Evolutionary conservation across 2,329 filamentous ascomycete species (phyloP).

Genomic region (Ceratocystis lukuohia): DNA sequence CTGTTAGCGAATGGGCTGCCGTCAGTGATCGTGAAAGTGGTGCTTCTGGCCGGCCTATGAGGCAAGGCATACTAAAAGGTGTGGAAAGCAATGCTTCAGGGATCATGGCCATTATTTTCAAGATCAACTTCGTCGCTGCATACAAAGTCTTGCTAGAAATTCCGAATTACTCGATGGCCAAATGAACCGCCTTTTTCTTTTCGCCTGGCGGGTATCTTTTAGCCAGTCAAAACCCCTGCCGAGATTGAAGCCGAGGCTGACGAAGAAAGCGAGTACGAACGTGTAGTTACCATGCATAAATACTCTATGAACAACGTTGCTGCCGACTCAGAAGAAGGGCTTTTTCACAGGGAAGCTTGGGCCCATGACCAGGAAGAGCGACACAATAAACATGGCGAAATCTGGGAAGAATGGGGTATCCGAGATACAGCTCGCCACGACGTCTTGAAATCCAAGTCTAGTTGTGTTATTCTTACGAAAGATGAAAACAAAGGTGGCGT

Average conservation of each 20-base stretch:
- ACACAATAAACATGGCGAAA: not conserved
- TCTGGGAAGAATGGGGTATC: not conserved
- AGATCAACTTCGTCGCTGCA: not conserved
- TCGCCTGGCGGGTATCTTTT: not conserved
- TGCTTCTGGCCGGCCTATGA: not conserved
- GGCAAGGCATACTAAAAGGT: not conserved
- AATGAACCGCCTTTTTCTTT: not conserved
- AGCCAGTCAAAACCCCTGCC: not conserved
- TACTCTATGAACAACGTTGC: not conserved
- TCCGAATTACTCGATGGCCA: not conserved
- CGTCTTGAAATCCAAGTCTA: not conserved
- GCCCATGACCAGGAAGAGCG: not conserved
- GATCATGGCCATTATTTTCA: not conserved
- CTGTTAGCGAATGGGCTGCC: not conserved
- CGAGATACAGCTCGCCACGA: not conserved
- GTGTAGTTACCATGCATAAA: not conserved
- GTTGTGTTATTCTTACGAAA: not conserved
- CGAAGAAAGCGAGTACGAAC: slow-evolving; percentile 1
- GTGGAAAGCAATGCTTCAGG: not conserved
- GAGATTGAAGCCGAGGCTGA: not conserved
- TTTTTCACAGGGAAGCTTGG: not conserved
- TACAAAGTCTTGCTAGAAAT: not conserved
- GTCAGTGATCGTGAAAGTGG: slow-evolving; percentile 4
- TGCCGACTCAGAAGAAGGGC: not conserved
- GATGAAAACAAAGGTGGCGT: too few relatives aligned